Base-by-base conservation (phyloP, 768 basidiomycete species). In the Mycena rosella region DNA sequence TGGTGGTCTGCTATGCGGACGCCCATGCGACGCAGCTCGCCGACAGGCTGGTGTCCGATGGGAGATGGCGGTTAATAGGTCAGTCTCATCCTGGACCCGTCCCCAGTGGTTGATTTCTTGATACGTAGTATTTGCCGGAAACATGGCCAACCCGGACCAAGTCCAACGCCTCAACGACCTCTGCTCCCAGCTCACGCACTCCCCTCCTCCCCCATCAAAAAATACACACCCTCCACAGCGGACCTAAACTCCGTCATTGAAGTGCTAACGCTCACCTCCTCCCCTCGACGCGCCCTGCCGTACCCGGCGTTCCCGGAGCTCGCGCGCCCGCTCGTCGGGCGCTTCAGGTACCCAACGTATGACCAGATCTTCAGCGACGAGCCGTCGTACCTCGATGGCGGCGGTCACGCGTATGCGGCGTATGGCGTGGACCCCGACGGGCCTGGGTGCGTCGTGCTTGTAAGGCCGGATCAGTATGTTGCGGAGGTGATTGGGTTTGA, bases 281-380 rank as follows among this genome's bases (percentile, higher is more conserved):
- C 70, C 0, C 63, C 58, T 10, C 47, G 70, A 22, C 48, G 22
- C 11, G 70, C 30, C 38, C 29, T 71, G 1, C 24, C 40, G 11
- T 65, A 67, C 36, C 36, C 62, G 1, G 62, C 65, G 7, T 68
- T 67, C 44, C 70, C 70, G 1, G 62, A 63, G n/a, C 52, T 71
- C 7, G 51, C 59, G 38, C 45, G 66, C 9, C 70, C 70, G 27
- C 48, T 59, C 15, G 65, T 70, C 8, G 63, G 54, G 2, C 60
- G 18, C 20, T 63, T 56, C 40, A 45, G 57, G 27, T 69, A 69
- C 49, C 68, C 67, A 0, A 69, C 67, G 44, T 72, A 72, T 59
- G 68, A 72, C 54, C 60, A 61, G 38, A 51, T 72, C 17, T 72
- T 66, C 62, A 60, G 52, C 42, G 71, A 72, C 38, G 71, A 72